Conservation (phyloP, 805 yeast species). For the Kodamaea restingae region DNA sequence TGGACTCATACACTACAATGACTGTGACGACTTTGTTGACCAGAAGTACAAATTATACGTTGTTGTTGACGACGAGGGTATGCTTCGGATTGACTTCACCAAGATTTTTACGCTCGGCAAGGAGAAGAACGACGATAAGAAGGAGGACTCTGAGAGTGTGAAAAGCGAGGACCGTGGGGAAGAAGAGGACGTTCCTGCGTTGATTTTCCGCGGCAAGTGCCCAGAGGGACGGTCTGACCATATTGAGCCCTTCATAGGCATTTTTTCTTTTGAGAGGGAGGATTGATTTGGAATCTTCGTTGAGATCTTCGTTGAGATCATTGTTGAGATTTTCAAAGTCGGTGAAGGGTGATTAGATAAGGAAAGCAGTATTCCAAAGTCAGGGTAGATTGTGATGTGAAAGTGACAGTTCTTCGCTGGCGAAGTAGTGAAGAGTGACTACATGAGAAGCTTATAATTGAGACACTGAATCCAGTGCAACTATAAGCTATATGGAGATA, state of each 20-base stretch:
- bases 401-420: not conserved
- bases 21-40: constrained; percentile 41
- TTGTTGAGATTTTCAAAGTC: no score
- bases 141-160: constrained; percentile 2
- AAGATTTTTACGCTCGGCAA: constrained; percentile 30
- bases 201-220: constrained; percentile 48
- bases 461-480: no score
- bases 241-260: constrained; percentile 53
- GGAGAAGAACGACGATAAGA: constrained; percentile 6
- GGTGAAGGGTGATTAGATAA: no score
- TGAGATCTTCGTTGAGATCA: no score
- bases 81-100: constrained; percentile 48
- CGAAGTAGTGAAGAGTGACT: no score
- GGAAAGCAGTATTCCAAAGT: no score
- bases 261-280: constrained; percentile 48
- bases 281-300: constrained; percentile 11
- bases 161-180: constrained; percentile 29
- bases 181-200: constrained; percentile 42
- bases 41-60: constrained; percentile 49
- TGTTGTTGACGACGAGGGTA: constrained; percentile 42
- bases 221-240: constrained; percentile 52
- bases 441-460: no score
- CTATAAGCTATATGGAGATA: no score
- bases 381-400: not conserved
- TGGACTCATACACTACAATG: constrained; percentile 48